Percentiles rank a stretch among this genome's conserved stretches.
These are phyloP conservation scores for Penicillium lagena DNA, from an alignment of 495 filamentous ascomycete species.

Conservation along the genomic window DNA sequence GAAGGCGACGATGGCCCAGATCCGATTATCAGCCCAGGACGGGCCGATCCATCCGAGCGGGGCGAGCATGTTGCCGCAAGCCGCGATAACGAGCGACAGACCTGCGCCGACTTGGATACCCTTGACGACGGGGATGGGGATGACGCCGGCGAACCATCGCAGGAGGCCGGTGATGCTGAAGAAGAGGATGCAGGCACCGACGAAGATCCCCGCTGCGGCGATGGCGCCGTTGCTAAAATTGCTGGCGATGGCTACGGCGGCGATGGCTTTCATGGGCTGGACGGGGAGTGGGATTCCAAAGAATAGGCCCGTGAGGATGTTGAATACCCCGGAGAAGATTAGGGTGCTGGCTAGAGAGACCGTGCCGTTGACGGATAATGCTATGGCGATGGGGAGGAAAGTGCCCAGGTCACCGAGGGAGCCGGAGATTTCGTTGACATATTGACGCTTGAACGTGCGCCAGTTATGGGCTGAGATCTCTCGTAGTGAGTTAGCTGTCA, in stretches of 20 bases:
- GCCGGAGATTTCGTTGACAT: slow-evolving; percentile 80
- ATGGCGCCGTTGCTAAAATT: slow-evolving; percentile 59
- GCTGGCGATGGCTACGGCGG: slow-evolving; percentile 72
- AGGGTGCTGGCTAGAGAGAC: slow-evolving; percentile 80
- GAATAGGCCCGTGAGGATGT: slow-evolving; percentile 69
- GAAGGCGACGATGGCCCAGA: slow-evolving; percentile 68
- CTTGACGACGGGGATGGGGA: slow-evolving; percentile 82
- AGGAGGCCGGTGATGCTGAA: slow-evolving; percentile 73
- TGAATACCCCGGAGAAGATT: slow-evolving; percentile 80
- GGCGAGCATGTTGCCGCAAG: slow-evolving; percentile 55
- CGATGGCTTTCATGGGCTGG: slow-evolving; percentile 90
- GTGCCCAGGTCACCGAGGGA: slow-evolving; percentile 88
- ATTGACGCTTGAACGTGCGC: slow-evolving; percentile 42
- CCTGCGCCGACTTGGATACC: slow-evolving; percentile 93
- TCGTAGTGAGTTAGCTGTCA: slow-evolving; percentile 24
- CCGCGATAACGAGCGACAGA: slow-evolving; percentile 68
- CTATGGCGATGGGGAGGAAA: slow-evolving; percentile 80
- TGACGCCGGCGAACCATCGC: slow-evolving; percentile 57
- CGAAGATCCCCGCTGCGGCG: slow-evolving; percentile 72
- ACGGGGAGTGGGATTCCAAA: slow-evolving; percentile 87
- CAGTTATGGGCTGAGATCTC: slow-evolving; percentile 29
- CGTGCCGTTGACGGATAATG: slow-evolving; percentile 64
- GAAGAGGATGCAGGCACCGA: slow-evolving; percentile 62
- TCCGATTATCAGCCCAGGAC: slow-evolving; percentile 62
- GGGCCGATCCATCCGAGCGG: slow-evolving; percentile 53